Evolutionary conservation across 345 rosid genomes (phyloP), one percentile per base, ranked within the genome.

Genomic region (Cardamine resedifolia): DNA sequence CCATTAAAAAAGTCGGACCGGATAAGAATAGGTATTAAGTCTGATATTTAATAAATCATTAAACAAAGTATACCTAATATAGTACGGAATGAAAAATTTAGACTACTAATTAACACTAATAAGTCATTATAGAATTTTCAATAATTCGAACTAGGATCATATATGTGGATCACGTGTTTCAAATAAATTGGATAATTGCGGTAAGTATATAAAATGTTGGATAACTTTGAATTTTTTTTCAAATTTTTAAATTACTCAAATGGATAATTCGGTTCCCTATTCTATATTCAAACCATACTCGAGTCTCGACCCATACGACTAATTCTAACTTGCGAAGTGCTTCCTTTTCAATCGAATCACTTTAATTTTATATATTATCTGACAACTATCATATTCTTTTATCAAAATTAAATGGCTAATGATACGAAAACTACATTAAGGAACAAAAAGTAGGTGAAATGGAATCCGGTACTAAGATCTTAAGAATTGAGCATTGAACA

Each of bases 391-490:
- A 36, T 52, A 14, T 68, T 19, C 11, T 30, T 55, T 43, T 19
- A 27, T 68, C 43, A 68, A 56, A 5, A 6, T 7, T 57, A 15
- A 19, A 28, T 28, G 45, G 43, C 10, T 20, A 57, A 56, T 18
- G 19, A 68, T 56, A 56, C 10, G 53, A 43, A 19, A 20, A 33
- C 36, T 56, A 19, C 23, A 30, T 52, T 55, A 44, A 30, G 43
- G 64, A 56, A 10, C 10, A 21, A 7, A 69, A 33, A 70, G 24
- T 45, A 24, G 2, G 39, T 59, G 7, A 23, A 71, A 60, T 49
- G 51, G 52, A 71, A 71, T 60, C 27, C 19, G 50, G 30, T 60
- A 60, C 28, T 12, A 60, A 14, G 64, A 68, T 55, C 64, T 55
- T 43, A 27, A 26, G 12, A 70, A 41, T 24, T 48, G 12, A 30